Base-by-base conservation (phyloP, 805 yeast genomes). In the Wickerhamomyces canadensis region DNA sequence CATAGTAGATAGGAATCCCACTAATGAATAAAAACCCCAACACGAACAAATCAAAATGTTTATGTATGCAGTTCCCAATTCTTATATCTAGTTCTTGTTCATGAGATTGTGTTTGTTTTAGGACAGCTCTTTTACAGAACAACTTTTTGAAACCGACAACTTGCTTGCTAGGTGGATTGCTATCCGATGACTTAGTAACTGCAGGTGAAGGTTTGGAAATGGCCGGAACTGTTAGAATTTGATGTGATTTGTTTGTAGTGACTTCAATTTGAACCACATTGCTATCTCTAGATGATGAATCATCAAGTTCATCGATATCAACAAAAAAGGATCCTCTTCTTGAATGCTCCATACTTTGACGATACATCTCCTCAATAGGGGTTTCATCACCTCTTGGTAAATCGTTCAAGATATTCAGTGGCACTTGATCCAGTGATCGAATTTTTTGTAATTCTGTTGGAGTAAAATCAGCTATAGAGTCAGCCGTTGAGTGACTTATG, bases 1-100 rank as follows among this genome's bases (percentile, higher is more conserved):
- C 59, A 51, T 72, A 80, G 57, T 80, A 82, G 21, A 80, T 62
- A 2, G 84, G 81, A 10, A 80, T 41, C 1, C 88, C 80, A 3
- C 63, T 67, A 7, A 78, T 48, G 40, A 78, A 72, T 10, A 83
- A 40, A 0, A 64, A 29, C 0, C 51, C 38, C 54, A 75, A 78
- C 3, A 78, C 50, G 12, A 69, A 42, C 73, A 79, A 78, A 55
- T 80, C 87, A 40, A 78, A 65, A 49, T 76, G 59, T 23, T 61
- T 61, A 6, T 64, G 57, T 10, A 70, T 54, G 38, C 64, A 63
- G 11, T 65, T 49, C 2, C 68, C 65, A 14, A 64, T 51, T 5
- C 27, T 31, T 27, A 57, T 47, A 13, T 64, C 37, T 15, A 54
- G 36, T 16, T 50, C 38, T 38, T 40, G 16, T 41, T 32, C 21